phyloP scores from a whole-genome alignment of 768 basidiomycete species.

The Leccinellum albellum region DNA sequence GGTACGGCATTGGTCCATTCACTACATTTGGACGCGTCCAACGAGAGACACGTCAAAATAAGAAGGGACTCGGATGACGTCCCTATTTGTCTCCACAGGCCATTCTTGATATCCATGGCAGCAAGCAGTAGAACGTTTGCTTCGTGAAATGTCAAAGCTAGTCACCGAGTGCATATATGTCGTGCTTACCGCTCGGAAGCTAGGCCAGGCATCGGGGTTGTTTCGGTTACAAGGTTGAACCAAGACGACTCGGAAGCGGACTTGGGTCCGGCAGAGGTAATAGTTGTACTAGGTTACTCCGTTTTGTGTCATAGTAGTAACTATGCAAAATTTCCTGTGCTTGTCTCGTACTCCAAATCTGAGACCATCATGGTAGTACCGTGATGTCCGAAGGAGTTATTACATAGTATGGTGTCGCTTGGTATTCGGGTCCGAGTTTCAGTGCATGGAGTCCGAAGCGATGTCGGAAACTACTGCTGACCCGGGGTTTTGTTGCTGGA shows the following conservation, averaged over 20 bases:
- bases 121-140: neutral
- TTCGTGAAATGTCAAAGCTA: neutral
- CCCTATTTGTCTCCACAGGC: neutral
- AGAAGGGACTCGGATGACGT: neutral
- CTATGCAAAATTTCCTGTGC: neutral
- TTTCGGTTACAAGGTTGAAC: neutral
- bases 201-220: neutral
- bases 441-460: too few species aligned
- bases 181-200: neutral
- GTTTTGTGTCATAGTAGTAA: constrained; percentile 44
- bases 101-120: neutral
- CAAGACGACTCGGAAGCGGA: neutral
- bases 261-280: neutral
- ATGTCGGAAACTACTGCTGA: too few species aligned
- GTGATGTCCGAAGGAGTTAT: too few species aligned
- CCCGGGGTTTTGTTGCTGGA: too few species aligned
- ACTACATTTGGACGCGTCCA: neutral
- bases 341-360: neutral
- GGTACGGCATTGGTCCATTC: neutral
- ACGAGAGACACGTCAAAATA: neutral
- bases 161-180: neutral
- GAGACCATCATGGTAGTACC: neutral
- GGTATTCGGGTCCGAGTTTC: constrained; percentile 18
- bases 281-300: neutral
- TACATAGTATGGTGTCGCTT: too few species aligned